Evolutionary conservation across 1,139 yeast species (phyloP).

Genomic region (Kodamaea sp.): DNA sequence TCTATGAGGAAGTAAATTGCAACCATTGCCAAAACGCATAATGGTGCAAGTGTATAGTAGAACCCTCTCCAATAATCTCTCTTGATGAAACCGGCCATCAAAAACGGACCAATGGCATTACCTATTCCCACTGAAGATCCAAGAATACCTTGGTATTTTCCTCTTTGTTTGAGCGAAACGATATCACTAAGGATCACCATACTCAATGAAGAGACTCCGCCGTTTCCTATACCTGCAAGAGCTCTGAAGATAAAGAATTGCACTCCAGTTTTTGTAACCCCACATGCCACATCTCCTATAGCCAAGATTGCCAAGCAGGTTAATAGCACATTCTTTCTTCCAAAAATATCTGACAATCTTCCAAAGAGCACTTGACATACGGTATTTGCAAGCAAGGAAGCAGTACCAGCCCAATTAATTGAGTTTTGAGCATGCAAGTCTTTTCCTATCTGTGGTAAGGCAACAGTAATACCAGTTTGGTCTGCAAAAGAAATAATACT

Average conservation of each 20-base stretch:
- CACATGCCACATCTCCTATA: conserved; percentile 44
- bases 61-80: conserved; percentile 51
- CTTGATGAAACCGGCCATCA: conserved; percentile 53
- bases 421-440: conserved; percentile 39
- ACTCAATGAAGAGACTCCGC: conserved; percentile 43
- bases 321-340: conserved; percentile 43
- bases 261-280: conserved; percentile 37
- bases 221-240: conserved; percentile 46
- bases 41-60: conserved; percentile 48
- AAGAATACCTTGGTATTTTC: conserved; percentile 48
- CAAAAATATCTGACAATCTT: conserved; percentile 46
- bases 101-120: conserved; percentile 55
- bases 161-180: conserved; percentile 42
- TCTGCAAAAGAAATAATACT: conserved; percentile 36
- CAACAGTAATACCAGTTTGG: conserved; percentile 46
- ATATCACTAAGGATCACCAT: conserved; percentile 49
- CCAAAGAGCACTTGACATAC: conserved; percentile 46
- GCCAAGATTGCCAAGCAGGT: conserved; percentile 36
- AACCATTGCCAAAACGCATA: conserved; percentile 31
- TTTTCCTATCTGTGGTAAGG: conserved; percentile 40
- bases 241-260: conserved; percentile 45
- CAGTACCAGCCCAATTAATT: conserved; percentile 51
- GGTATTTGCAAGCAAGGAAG: conserved; percentile 47
- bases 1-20: conserved; percentile 28
- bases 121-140: conserved; percentile 56